Base-by-base conservation (phyloP, 2,329 filamentous ascomycete genomes). In the Trichoderma endophyticum region DNA sequence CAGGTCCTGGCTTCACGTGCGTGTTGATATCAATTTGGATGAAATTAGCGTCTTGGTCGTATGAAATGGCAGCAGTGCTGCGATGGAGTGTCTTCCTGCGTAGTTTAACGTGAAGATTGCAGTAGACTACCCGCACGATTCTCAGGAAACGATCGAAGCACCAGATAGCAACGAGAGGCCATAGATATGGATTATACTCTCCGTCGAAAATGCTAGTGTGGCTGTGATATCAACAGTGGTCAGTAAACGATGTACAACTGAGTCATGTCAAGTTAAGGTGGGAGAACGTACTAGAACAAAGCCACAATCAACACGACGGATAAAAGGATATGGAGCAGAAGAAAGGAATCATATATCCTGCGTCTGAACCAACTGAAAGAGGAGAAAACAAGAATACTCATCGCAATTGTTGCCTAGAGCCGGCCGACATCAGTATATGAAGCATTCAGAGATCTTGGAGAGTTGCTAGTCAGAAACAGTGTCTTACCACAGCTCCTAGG, bases 161-260 rank as follows among this genome's bases (percentile, higher is more conserved):
- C 85, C 85, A 87, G 65, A 86, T 78, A 11, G 77, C 76, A 14
- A 82, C 78, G 56, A 82, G 83, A 2, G 82, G 79, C 81, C 83
- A 87, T 63, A 64, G 34, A 63, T 74, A 76, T 18, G 73, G 63
- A 14, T 61, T 39, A 39, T 75, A 75, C 6, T 66, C 39, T 4
- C 74, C 74, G 15, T 51, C 57, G 30, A 75, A 76, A 24, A 75
- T 68, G 26, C 73, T 72, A 4, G 73, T 75, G 24, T 48, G 57
- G 32, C 15, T n/a, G 2, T 5, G 12, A 61, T n/a, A 26, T 60
- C 11, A 28, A 5, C 2, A 2, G 9, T 32, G 28, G 26, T n/a
- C 7, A 63, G 56, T 51, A 36, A 26, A 32, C 14, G 26, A 18
- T 26, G 36, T 2, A n/a, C 1, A 12, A 4, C 32, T 18, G 2